Conservation (phyloP, 1,139 yeast genomes). For the Suhomyces bolitotheri region DNA sequence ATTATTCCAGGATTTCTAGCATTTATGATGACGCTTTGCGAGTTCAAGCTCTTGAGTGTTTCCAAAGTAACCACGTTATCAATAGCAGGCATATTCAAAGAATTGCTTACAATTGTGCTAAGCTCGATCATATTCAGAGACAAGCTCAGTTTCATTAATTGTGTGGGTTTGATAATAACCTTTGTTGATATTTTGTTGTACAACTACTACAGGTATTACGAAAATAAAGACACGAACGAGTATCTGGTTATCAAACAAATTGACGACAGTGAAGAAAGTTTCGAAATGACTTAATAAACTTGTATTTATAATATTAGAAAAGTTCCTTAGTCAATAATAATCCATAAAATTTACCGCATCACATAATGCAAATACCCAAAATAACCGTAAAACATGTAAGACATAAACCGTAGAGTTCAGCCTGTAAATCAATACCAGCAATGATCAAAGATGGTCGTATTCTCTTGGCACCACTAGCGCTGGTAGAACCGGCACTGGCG, state of each 20-base stretch:
- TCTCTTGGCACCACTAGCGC: neutral
- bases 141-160: constrained; percentile 61
- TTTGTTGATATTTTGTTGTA: constrained; percentile 79
- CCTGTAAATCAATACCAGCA: neutral
- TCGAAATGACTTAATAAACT: constrained; percentile 4
- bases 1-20: constrained; percentile 84
- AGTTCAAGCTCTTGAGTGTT: constrained; percentile 76
- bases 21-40: constrained; percentile 87
- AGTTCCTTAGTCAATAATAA: constrained; percentile 1
- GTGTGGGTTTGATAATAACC: constrained; percentile 77
- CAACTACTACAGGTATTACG: constrained; percentile 57
- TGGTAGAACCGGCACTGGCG: constrained; percentile 1
- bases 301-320: neutral
- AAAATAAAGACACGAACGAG: constrained; percentile 17
- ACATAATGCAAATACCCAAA: constrained; percentile 4
- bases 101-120: constrained; percentile 73
- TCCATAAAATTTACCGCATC: neutral
- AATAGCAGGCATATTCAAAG: constrained; percentile 91
- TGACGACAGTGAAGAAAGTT: constrained; percentile 6
- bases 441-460: neutral
- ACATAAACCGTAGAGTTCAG: neutral
- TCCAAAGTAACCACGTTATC: constrained; percentile 86
- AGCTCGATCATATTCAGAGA: constrained; percentile 79
- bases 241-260: constrained; percentile 1
- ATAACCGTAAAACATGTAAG: neutral